Evolutionary conservation across 2,329 filamentous ascomycete genomes (phyloP).

Genomic region (Pyricularia sp.): DNA sequence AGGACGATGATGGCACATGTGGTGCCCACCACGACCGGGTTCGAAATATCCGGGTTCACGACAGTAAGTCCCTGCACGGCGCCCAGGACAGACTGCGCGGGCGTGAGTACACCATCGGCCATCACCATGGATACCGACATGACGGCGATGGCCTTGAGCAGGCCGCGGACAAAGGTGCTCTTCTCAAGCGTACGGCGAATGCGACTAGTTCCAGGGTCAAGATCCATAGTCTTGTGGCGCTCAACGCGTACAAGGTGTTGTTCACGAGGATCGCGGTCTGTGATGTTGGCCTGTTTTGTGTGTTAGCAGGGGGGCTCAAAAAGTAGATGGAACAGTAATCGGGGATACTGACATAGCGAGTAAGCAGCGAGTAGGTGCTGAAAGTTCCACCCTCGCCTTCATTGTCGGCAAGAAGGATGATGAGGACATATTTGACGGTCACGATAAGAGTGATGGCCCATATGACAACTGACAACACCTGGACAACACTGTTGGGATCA

Average conservation of each 20-base stretch:
- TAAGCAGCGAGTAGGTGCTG: constrained; percentile 53
- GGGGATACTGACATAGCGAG: constrained; percentile 32
- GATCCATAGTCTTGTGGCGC: constrained; percentile 43
- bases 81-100: constrained; percentile 58
- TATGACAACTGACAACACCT: constrained; percentile 55
- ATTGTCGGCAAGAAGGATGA: constrained; percentile 55
- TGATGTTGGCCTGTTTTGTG: constrained; percentile 38
- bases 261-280: constrained; percentile 50
- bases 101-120: constrained; percentile 51
- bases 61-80: constrained; percentile 55
- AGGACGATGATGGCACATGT: constrained; percentile 54
- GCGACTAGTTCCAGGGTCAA: constrained; percentile 38
- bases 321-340: background rate
- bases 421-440: constrained; percentile 56
- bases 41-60: constrained; percentile 42
- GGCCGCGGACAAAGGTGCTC: constrained; percentile 37
- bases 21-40: constrained; percentile 49
- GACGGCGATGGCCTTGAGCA: constrained; percentile 52
- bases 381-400: constrained; percentile 63
- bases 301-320: background rate
- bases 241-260: constrained; percentile 46
- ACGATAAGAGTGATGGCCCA: constrained; percentile 62
- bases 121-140: constrained; percentile 58
- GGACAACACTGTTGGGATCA: constrained; percentile 44
- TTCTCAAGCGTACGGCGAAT: constrained; percentile 48